Evolutionary conservation across 805 yeast genomes (phyloP), one percentile per base, ranked within the genome.

Genomic region (Pichia nanzhaoensis): DNA sequence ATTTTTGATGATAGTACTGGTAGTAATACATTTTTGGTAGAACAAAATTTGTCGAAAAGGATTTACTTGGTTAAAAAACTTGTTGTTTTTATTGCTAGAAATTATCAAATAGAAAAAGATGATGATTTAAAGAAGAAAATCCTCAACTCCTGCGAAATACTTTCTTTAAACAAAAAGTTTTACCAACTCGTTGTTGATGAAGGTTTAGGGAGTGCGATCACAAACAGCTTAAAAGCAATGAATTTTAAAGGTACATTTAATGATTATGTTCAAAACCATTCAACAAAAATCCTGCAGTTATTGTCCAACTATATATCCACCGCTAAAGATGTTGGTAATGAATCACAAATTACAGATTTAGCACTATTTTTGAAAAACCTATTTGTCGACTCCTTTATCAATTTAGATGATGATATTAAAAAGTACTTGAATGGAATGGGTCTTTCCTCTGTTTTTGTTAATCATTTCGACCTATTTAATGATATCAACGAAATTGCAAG

Each of bases 21-120:
- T 35, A 62, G 74, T 10, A 21, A 22, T 10, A 28, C 17, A 16
- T 39, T 80, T 1, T 70, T 81, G 2, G 53, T 80, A 10, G 68
- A 64, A 8, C 74, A 71, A 16, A 81, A 77, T 46, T 65, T 86
- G 32, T 62, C 60, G 4, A 61, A 73, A 43, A 74, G 95, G 42
- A 61, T 69, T 3, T 55, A 63, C 5, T 27, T 52, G 0, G 22
- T 57, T 17, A 40, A 31, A 21, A 56, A 53, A 7, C 49, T 64
- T 9, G 49, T 55, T 13, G 28, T 45, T 4, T 61, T 49, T 46
- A 51, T 55, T 10, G 42, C 56, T 17, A 36, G 37, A 3, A 57
- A 60, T 43, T 59, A 60, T 28, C 38, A 40, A 6, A 32, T 54
- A 2, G 30, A 46, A 13, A 34, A 37, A 7, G 41, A 46, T 35